A percentile compares a stretch with the other conserved stretches of the same genome.
These are phyloP conservation scores for Saccharomycopsis babjevae DNA, from an alignment of 805 yeast species.

Conservation along the genomic window DNA sequence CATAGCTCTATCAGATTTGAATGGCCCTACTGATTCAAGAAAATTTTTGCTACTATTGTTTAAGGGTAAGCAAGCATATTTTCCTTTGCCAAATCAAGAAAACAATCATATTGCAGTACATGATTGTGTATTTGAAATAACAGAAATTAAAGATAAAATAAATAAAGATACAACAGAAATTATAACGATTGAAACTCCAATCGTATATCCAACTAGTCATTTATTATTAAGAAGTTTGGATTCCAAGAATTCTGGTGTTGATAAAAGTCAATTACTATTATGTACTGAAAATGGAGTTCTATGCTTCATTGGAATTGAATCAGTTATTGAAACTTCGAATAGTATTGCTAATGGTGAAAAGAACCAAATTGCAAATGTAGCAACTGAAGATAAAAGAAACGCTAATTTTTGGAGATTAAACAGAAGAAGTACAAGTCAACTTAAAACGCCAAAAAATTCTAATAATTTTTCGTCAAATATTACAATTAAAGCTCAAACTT, in stretches of 20 bases:
- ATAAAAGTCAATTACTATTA: neutral
- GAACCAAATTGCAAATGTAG: neutral
- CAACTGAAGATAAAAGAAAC: neutral
- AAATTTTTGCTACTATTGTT: neutral
- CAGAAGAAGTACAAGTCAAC: neutral
- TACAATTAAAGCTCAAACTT: neutral
- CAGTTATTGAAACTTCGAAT: neutral
- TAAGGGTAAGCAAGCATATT: neutral
- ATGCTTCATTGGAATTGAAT: neutral
- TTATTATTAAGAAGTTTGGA: neutral
- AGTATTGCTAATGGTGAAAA: neutral
- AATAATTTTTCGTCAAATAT: neutral
- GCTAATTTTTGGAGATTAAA: neutral
- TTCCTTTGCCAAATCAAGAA: neutral
- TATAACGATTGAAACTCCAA: neutral
- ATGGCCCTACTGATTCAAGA: neutral
- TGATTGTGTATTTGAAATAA: neutral
- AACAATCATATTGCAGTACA: neutral
- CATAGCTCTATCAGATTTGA: neutral
- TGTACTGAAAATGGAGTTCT: neutral
- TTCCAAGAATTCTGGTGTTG: neutral
- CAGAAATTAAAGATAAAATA: neutral
- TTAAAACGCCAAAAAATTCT: neutral
- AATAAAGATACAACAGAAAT: neutral
- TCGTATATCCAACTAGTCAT: neutral